Evolutionary conservation across 352 stramenopile species (phyloP), one percentile per base, ranked within the genome.

Genomic region (Stramenopiles sp.): DNA sequence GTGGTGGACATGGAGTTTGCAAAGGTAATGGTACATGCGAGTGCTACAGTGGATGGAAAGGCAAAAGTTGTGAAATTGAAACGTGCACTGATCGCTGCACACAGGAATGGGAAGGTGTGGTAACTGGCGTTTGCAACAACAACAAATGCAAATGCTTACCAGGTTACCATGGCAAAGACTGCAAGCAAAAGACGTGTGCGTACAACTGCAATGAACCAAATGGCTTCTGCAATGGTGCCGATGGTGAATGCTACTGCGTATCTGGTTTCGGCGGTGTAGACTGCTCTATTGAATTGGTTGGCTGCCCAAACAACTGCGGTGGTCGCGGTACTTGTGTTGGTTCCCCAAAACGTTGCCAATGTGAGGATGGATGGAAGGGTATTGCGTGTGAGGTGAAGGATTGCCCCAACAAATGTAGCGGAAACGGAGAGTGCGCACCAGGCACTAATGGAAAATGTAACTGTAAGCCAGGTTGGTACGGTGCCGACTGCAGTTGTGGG

Each of bases 391-490:
- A 78, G 22, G 14, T 33, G 4, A 31, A 33, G 22, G 71, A 33
- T 14, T 31, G 71, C 22, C 71, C 30, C 22, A 78, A 78, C 30
- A 4, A 78, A 33, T 78, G 71, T 33, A 78, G 31, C 71, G 71
- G 71, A 14, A 78, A 78, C 22, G 71, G 71, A 14, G 71, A 78
- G 4, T 78, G 71, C 71, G 39, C 39, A 78, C 39, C 39, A 55
- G 39, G 39, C 14, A 78, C 30, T 4, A 14, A 55, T 55, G 39
- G 39, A 55, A 55, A 55, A 55, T 55, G 39, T 55, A 55, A 33
- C 14, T 78, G 71, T 33, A 31, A 78, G 14, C 71, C 71, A 78
- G 71, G 71, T 78, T 78, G 71, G 71, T 33, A 78, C 22, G 71
- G 71, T 31, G 71, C 71, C 30, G 31, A 33, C 71, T 78, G 71